Conservation (phyloP, 805 yeast species). For the Alloascoidea hylecoeti region DNA sequence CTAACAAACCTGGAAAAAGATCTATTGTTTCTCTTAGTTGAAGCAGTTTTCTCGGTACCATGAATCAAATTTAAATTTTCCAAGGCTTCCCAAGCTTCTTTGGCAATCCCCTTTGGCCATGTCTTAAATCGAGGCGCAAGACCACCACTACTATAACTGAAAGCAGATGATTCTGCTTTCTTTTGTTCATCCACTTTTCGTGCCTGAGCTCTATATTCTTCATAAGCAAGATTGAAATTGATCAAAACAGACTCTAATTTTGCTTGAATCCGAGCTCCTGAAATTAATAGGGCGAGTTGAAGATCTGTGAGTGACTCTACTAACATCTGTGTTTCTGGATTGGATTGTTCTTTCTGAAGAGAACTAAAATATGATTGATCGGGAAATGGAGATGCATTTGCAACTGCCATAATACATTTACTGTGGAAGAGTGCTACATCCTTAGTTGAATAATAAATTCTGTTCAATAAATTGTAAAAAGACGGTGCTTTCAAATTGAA, state of each 20-base stretch:
- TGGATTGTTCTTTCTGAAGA: constrained; percentile 9
- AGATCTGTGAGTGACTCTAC: constrained; percentile 41
- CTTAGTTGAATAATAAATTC: constrained; percentile 43
- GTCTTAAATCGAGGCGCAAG: constrained; percentile 30
- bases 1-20: too few species aligned
- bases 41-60: constrained; percentile 23
- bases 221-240: constrained; percentile 64
- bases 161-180: constrained; percentile 13
- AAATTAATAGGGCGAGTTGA: constrained; percentile 57
- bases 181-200: constrained; percentile 18
- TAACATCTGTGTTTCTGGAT: constrained; percentile 13
- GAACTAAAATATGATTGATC: constrained; percentile 4
- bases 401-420: constrained; percentile 11
- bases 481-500: constrained; percentile 12
- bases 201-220: constrained; percentile 51
- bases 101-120: constrained; percentile 48
- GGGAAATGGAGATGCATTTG: constrained; percentile 12
- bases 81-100: constrained; percentile 64
- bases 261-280: constrained; percentile 58
- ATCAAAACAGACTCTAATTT: constrained; percentile 44
- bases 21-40: constrained; percentile 16
- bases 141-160: constrained; percentile 19
- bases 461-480: constrained; percentile 22
- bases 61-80: constrained; percentile 36
- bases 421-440: constrained; percentile 38